phyloP scores from a whole-genome alignment of 768 basidiomycete species.

The Termitomyces sp. region DNA sequence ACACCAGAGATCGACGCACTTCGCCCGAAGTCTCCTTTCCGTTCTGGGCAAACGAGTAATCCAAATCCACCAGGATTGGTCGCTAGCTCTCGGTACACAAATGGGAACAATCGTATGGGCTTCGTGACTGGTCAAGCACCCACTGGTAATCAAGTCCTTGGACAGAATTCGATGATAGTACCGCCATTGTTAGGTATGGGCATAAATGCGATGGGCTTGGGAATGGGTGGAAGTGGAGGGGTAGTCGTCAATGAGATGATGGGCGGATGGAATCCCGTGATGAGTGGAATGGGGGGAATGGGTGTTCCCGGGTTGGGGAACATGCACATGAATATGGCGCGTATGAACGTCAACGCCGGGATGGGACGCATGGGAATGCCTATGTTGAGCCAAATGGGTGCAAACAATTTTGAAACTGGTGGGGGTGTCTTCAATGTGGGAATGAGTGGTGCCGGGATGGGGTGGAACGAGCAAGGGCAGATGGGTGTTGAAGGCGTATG shows the following conservation, averaged over 20 bases:
- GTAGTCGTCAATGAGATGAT: conserved; percentile 25
- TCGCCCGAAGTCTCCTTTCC: conserved; percentile 79
- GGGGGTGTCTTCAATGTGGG: conserved; percentile 26
- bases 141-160: conserved; percentile 17
- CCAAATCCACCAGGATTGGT: conserved; percentile 11
- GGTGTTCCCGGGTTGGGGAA: conserved; percentile 21
- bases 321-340: conserved; percentile 20
- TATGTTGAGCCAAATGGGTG: conserved; percentile 22
- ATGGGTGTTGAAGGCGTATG: conserved; percentile 25
- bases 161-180: conserved; percentile 27
- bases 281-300: conserved; percentile 22
- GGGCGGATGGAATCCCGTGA: conserved; percentile 29
- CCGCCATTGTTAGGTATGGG: conserved; percentile 29
- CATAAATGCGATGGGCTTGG: conserved; percentile 25
- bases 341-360: conserved; percentile 23
- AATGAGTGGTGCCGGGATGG: conserved; percentile 27
- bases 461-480: conserved; percentile 27
- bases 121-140: conserved; percentile 19
- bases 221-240: conserved; percentile 17
- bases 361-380: conserved; percentile 20
- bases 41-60: conserved; percentile 24
- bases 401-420: conserved; percentile 15
- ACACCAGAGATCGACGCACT: conserved; percentile 78
- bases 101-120: conserved; percentile 14
- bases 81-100: conserved; percentile 13